Conservation (phyloP, 1,284 basidiomycete genomes). For the Cutaneotrichosporon arboriforme region DNA sequence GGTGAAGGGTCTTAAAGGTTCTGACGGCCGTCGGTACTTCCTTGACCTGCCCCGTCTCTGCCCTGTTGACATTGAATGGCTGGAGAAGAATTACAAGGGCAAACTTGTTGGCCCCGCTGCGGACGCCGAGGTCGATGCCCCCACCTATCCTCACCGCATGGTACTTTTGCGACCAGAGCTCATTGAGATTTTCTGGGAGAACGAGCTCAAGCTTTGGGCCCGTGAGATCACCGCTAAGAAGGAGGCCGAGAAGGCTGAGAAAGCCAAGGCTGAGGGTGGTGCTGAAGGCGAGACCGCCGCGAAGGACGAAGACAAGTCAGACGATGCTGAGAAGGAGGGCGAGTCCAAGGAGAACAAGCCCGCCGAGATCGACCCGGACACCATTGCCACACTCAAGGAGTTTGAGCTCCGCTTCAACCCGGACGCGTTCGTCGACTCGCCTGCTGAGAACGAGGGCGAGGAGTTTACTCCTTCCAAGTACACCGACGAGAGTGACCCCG, state of each 20-base stretch:
- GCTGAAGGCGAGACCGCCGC: conserved; percentile 16
- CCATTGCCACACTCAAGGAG: conserved; percentile 34
- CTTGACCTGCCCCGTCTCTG: conserved; percentile 54
- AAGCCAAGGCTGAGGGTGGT: conserved; percentile 14
- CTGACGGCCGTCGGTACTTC: conserved; percentile 55
- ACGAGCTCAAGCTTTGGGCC: conserved; percentile 54
- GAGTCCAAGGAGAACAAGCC: conserved; percentile 18
- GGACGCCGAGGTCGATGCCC: conserved; percentile 21
- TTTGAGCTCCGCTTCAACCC: conserved; percentile 56
- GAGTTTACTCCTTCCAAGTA: conserved; percentile 29
- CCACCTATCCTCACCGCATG: conserved; percentile 53
- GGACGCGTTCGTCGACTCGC: conserved; percentile 54
- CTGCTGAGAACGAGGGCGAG: conserved; percentile 13
- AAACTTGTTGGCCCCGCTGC: conserved; percentile 28
- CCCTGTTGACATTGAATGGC: conserved; percentile 55
- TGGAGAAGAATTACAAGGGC: conserved; percentile 51
- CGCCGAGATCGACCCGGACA: conserved; percentile 16
- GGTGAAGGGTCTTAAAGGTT: conserved; percentile 55
- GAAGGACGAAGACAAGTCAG: conserved; percentile 13
- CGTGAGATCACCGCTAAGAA: conserved; percentile 48
- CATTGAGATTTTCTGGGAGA: conserved; percentile 54
- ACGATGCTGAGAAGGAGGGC: conserved; percentile 13
- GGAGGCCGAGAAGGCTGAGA: conserved; percentile 21
- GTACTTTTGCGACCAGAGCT: conserved; percentile 57
- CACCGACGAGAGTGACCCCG: conserved; percentile 51